Evolutionary conservation across 2,329 filamentous ascomycete species (phyloP), one percentile per base, ranked within the genome.

Genomic region (Xylaria sp.): DNA sequence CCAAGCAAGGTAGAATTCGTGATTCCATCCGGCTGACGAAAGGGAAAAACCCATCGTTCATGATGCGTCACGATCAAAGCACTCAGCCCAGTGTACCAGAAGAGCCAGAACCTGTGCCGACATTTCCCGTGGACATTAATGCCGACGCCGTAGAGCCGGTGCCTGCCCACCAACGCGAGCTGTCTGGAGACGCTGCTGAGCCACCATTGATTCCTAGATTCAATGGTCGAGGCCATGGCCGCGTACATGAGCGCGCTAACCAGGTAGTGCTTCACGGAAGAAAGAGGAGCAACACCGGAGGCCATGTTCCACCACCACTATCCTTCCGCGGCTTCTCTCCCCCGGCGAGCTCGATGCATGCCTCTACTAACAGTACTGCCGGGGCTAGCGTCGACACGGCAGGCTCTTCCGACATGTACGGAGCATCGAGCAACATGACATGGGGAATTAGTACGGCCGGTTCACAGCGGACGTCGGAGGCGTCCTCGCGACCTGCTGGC

Each of bases 21-120:
- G 94, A 98, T 80, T 97, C 94, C 0, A 97, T 97, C 69, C 89
- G 93, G 56, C 85, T 97, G 26, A 93, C 94, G 13, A 97, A 97
- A 81, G 89, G 91, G 54, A 91, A 88, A 73, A 83, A 82, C 57
- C 83, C 84, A 71, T 73, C 48, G 65, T 67, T 72, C 74, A 81
- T 66, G 75, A 77, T 60, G 75, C 82, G 44, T 77, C 80, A 44
- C 77, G 79, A 72, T 26, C 63, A 68, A 56, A 60, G 60, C 11
- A 17, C 36, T 15, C 61, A 63, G 42, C 57, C 65, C 5, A 56
- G 31, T 33, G 15, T 70, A 28, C 59, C 48, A 13, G 70, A 72
- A 31, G 68, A 68, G 42, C 65, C 65, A n/a, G 68, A 68, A 53
- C 59, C 70, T 11, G 46, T 72, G 11, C 70, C 68, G 6, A 49